Conservation (phyloP, 495 filamentous ascomycete genomes). For the Podospora conica region DNA sequence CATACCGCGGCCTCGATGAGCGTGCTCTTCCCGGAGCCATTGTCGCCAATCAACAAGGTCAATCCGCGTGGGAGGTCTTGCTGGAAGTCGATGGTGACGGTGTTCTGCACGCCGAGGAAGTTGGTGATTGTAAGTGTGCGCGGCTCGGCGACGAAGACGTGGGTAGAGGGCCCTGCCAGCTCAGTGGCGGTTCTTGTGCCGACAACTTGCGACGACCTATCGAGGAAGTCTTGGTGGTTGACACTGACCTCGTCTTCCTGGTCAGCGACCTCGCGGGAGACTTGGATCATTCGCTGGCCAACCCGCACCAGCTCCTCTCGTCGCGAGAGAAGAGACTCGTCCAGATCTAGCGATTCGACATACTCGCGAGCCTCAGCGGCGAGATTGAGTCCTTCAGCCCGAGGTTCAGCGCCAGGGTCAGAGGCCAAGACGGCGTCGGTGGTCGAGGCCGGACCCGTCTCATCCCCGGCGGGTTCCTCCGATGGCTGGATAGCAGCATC, state of each 20-base stretch:
- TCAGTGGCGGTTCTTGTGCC: conserved; percentile 11
- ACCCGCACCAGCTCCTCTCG: conserved; percentile 13
- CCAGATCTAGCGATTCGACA: neutral
- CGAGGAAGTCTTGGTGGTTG: conserved; percentile 3
- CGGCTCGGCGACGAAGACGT: conserved; percentile 25
- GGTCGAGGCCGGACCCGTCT: neutral
- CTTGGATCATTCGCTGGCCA: conserved; percentile 18
- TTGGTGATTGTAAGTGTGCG: conserved; percentile 28
- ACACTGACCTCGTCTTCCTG: conserved; percentile 1
- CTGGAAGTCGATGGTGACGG: conserved; percentile 25
- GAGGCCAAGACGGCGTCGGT: neutral
- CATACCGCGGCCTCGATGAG: conserved; percentile 31
- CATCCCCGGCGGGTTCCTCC: conserved; percentile 3
- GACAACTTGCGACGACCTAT: neutral
- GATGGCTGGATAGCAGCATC: conserved; percentile 11
- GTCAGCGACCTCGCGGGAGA: conserved; percentile 9
- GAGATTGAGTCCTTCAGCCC: neutral
- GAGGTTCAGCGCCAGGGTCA: neutral
- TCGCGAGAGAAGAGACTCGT: conserved; percentile 7
- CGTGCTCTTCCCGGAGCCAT: conserved; percentile 18
- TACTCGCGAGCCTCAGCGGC: neutral
- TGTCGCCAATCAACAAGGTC: conserved; percentile 15
- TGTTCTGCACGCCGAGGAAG: conserved; percentile 30
- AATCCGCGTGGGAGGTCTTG: conserved; percentile 23
- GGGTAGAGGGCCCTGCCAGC: conserved; percentile 3